Evolutionary conservation across 495 filamentous ascomycete species (phyloP).

Genomic region (Choiromyces venosus): DNA sequence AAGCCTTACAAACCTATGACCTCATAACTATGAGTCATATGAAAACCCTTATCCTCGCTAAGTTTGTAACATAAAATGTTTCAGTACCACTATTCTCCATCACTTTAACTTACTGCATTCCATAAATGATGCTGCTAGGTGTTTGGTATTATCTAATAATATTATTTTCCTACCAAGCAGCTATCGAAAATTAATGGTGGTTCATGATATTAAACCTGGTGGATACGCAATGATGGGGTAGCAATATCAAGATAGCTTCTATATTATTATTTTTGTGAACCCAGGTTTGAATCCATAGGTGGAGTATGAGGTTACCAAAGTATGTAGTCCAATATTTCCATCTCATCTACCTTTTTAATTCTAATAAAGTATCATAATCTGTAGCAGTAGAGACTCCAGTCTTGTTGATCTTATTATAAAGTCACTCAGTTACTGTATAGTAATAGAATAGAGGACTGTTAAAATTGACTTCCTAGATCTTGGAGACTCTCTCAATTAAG

Average conservation of each 20-base stretch:
- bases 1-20: too few relatives aligned
- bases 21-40: too few relatives aligned
- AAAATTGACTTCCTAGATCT: slow-evolving; percentile 2
- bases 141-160: neutral
- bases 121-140: neutral
- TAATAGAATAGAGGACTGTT: slow-evolving; percentile 6
- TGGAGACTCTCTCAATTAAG: neutral
- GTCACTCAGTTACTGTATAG: neutral
- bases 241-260: slow-evolving; percentile 5
- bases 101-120: neutral
- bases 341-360: too few relatives aligned
- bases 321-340: neutral
- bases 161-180: neutral
- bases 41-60: too few relatives aligned
- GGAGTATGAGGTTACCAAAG: neutral
- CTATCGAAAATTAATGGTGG: neutral
- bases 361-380: slow-evolving; percentile 1
- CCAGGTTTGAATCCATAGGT: neutral
- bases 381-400: neutral
- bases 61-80: too few relatives aligned
- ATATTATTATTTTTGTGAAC: slow-evolving; percentile 2
- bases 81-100: too few relatives aligned
- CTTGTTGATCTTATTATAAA: slow-evolving; percentile 10
- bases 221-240: slow-evolving; percentile 1
- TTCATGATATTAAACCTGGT: neutral